Evolutionary conservation across 2,329 filamentous ascomycete species (phyloP).

Genomic region (Dactylellina sp.): DNA sequence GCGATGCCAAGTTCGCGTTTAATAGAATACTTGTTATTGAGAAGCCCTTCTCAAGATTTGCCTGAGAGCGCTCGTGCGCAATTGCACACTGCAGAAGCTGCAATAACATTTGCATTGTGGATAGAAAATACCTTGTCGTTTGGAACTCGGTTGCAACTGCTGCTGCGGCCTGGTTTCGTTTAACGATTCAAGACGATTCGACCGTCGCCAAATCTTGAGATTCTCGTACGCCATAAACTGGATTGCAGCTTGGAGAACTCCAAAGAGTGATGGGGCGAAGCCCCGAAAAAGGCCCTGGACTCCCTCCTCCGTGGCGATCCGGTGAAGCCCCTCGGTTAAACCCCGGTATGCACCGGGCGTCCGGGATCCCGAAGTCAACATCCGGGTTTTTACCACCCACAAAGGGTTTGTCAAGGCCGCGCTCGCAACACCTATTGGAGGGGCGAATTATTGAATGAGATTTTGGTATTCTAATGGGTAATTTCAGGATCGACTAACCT

Average conservation of each 20-base stretch:
- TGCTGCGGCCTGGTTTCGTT: constrained; percentile 31
- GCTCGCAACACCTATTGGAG: constrained; percentile 68
- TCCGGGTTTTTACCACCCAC: constrained; percentile 98
- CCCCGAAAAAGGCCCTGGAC: constrained; percentile 86
- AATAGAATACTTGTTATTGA: constrained; percentile 35
- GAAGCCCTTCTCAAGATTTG: constrained; percentile 28
- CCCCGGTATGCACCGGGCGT: constrained; percentile 80
- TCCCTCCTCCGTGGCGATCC: constrained; percentile 79
- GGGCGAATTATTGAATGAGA: constrained; percentile 75
- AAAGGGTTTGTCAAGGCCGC: constrained; percentile 90
- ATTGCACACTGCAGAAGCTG: background rate
- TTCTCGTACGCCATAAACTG: constrained; percentile 96
- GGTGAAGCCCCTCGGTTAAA: constrained; percentile 76
- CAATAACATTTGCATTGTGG: constrained; percentile 2
- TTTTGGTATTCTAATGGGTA: background rate
- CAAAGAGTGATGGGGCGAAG: constrained; percentile 82
- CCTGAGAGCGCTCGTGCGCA: background rate
- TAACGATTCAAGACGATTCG: constrained; percentile 36
- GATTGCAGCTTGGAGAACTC: constrained; percentile 90
- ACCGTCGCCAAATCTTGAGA: constrained; percentile 67
- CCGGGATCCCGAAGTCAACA: constrained; percentile 85
- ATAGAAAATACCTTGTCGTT: constrained; percentile 40
- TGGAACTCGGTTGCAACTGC: constrained; percentile 29
- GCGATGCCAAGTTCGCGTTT: constrained; percentile 13
- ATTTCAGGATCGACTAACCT: constrained; percentile 49